Conservation (phyloP, 805 yeast genomes). For the Candida chauliodis region DNA sequence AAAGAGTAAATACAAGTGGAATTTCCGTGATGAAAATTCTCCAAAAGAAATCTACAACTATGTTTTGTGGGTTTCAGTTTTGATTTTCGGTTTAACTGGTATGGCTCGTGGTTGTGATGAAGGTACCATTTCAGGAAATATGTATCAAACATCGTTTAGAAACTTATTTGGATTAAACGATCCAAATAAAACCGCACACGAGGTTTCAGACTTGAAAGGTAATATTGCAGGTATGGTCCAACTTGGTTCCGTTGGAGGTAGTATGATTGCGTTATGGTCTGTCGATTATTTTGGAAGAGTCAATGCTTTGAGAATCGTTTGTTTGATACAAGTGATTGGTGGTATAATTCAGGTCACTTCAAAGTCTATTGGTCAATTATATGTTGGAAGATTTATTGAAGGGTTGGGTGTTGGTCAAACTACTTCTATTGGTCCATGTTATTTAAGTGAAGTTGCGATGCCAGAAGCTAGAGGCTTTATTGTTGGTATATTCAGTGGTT, state of each 20-base stretch:
- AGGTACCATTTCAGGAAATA: conserved; percentile 45
- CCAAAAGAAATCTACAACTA: conserved; percentile 47
- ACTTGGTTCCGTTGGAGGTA: conserved; percentile 53
- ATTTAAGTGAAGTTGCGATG: conserved; percentile 52
- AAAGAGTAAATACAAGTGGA: conserved; percentile 5
- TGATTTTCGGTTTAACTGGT: conserved; percentile 51
- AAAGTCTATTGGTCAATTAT: conserved; percentile 44
- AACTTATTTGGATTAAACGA: conserved; percentile 43
- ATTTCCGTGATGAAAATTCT: conserved; percentile 22
- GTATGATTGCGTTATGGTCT: conserved; percentile 44
- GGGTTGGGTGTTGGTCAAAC: conserved; percentile 58
- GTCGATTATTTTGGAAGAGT: conserved; percentile 53
- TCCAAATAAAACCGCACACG: conserved; percentile 24
- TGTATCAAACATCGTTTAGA: conserved; percentile 42
- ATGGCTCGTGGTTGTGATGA: conserved; percentile 58
- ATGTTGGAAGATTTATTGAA: conserved; percentile 53
- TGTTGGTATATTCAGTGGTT: conserved; percentile 51
- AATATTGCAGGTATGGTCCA: conserved; percentile 60
- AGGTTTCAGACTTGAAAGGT: conserved; percentile 46
- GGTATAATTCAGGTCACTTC: conserved; percentile 49
- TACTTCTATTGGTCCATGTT: conserved; percentile 54
- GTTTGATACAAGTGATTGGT: conserved; percentile 43
- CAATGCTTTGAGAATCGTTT: conserved; percentile 42
- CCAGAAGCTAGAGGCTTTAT: conserved; percentile 49
- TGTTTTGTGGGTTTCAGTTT: conserved; percentile 42